Evolutionary conservation across 306 rosid genomes (phyloP).

Genomic region (Biancaea sappan): DNA sequence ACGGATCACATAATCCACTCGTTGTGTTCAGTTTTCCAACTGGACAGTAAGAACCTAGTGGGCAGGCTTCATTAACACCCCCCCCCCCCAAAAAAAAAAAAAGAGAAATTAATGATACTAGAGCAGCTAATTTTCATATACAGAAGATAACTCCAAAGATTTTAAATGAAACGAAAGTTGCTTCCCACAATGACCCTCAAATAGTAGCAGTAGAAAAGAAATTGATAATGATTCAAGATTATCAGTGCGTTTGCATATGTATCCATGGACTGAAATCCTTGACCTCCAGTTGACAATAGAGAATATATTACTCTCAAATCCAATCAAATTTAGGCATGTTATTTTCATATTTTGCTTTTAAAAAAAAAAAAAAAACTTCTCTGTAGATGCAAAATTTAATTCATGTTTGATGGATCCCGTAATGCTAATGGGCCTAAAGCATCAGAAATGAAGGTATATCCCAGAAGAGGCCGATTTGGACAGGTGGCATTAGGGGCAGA

Average conservation of each 20-base stretch:
- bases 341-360: background rate
- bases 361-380: background rate
- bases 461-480: too few relatives aligned
- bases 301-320: background rate
- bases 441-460: too few relatives aligned
- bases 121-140: background rate
- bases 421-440: too few relatives aligned
- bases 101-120: conserved; percentile 19
- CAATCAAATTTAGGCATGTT: background rate
- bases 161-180: conserved; percentile 22
- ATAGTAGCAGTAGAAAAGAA: conserved; percentile 3
- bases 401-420: too few relatives aligned
- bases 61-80: conserved; percentile 80
- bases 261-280: background rate
- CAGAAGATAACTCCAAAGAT: background rate
- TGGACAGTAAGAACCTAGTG: conserved; percentile 83
- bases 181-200: background rate
- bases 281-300: background rate
- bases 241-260: background rate
- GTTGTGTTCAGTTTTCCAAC: conserved; percentile 53
- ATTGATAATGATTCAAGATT: background rate
- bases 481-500: too few relatives aligned
- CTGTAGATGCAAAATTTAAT: background rate
- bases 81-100: too few relatives aligned
- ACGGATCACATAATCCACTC: conserved; percentile 83